Evolutionary conservation across 768 basidiomycete genomes (phyloP), one percentile per base, ranked within the genome.

Genomic region (Phylloporus scabripes): DNA sequence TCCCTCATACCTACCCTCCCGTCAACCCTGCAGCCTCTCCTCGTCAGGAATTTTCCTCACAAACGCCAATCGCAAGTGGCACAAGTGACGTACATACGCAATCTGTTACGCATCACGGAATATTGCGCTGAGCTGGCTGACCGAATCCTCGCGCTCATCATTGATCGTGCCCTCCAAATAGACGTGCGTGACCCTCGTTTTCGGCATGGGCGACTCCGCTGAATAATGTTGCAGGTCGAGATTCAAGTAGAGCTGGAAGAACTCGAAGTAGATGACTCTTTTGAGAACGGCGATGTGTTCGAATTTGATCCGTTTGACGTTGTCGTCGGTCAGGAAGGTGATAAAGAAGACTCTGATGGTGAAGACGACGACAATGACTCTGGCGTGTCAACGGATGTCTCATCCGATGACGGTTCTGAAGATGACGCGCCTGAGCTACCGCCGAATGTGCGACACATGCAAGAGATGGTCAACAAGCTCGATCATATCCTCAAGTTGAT

Each of bases 221-320:
- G n/a, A 48, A 5, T 36, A 8, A 23, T 11, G 4, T 31, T 42
- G 1, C 53, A 94, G 92, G 91, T 96, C 23, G 95, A 99, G 69
- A 93, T 99, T 28, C 94, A 96, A 63, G 87, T 92, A n/a, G 92
- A 94, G 60, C 62, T 92, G 4, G 94, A 97, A 62, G 92, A 96
- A 56, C 72, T 94, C 4, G 93, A 95, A 58, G 87, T 87, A 3
- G 73, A 76, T 12, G 78, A 77, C 15, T 53, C 60, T 3, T 50
- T 72, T 51, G 81, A 82, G 26, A 74, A 75, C n/a, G 77, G 73
- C 1, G 74, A 73, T 14, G 49, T 87, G 15, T 89, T 87, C 56
- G 82, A 88, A 40, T 65, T 89, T 18, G 92, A 96, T 67, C 89
- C 90, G 1, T 92, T 95, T 55, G 92, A 94, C 55, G 77, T 76